These are phyloP conservation scores for Phlebiopsis flavidoalba DNA, from an alignment of 768 basidiomycete species.

Conservation along the genomic window DNA sequence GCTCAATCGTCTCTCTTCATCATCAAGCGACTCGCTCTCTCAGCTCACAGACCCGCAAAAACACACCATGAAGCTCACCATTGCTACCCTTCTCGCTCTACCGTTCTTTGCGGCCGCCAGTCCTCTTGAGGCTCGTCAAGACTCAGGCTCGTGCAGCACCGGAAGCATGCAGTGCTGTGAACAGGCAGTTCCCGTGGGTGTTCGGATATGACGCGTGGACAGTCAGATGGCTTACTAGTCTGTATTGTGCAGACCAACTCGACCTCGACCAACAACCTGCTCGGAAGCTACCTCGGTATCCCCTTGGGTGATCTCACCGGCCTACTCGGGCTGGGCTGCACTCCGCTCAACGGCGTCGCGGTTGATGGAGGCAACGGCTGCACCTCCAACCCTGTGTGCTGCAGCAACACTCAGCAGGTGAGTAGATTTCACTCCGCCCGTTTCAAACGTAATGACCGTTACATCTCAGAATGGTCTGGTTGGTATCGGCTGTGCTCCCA, in stretches of 20 bases:
- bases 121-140: not conserved
- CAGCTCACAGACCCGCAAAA: not conserved
- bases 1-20: too few relatives aligned
- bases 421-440: not conserved
- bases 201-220: not conserved
- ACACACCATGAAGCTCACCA: constrained; percentile 1
- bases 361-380: constrained; percentile 4
- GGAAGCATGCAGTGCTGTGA: constrained; percentile 15
- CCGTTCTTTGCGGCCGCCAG: constrained; percentile 1
- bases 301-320: not conserved
- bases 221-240: not conserved
- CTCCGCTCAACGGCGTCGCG: constrained; percentile 7
- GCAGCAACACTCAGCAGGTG: not conserved
- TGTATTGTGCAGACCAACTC: not conserved
- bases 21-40: too few relatives aligned
- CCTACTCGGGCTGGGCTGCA: constrained; percentile 9
- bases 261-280: not conserved
- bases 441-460: not conserved
- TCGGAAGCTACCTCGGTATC: constrained; percentile 5
- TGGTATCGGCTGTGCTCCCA: not conserved
- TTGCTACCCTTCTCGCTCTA: constrained; percentile 2
- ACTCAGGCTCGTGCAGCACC: constrained; percentile 5
- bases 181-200: not conserved
- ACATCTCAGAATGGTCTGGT: not conserved
- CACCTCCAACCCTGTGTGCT: not conserved